Base-by-base conservation (phyloP, 1,284 basidiomycete genomes). In the Tylopilus orsonianus region DNA sequence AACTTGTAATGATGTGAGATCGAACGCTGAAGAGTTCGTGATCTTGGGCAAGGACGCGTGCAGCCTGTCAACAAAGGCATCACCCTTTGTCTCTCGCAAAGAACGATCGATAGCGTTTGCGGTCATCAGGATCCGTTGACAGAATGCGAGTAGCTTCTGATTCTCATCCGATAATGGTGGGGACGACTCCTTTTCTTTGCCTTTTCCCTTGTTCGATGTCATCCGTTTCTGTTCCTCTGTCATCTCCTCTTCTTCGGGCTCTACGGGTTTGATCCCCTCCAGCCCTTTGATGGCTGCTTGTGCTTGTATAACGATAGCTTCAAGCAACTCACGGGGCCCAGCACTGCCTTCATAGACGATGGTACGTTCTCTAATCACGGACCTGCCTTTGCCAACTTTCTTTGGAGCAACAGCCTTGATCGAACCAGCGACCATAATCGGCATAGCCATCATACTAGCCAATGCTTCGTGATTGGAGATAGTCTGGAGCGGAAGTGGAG, bases 371-470 rank as follows among this genome's bases (percentile, higher is more conserved):
- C 87, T 81, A 38, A 82, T 74, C 7, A 75, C 72, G 5, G 75
- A 67, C 46, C 71, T 74, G 34, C 68, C 65, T 48, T 71, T 75
- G 7, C 67, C 63, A 14, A 71, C 60, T 50, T 75, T 81, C 71
- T 78, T 82, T 6, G 79, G 72, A 12, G 73, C 72, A 12, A 83
- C 70, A 4, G 77, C 72, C 63, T 85, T 87, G 24, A 83, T 77
- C n/a, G 84, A 85, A 4, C 78, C 71, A 18, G 81, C 78, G 3
- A 87, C 82, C 92, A 95, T 95, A 62, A 92, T 92, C 2, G 93
- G 92, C 91, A 94, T 95, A 1, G 88, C 93, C 81, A 96, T 90
- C 88, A 95, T 93, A 56, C 87, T 90, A 2, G 91, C 90, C 23
- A 95, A 70, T 4, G 90, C 85, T 73, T 95, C 93, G 56, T 96